A percentile compares a stretch with the other conserved stretches of the same genome.
Conservation (phyloP, 164 flowering plant genomes). For the Dillenia suffruticosa region DNA sequence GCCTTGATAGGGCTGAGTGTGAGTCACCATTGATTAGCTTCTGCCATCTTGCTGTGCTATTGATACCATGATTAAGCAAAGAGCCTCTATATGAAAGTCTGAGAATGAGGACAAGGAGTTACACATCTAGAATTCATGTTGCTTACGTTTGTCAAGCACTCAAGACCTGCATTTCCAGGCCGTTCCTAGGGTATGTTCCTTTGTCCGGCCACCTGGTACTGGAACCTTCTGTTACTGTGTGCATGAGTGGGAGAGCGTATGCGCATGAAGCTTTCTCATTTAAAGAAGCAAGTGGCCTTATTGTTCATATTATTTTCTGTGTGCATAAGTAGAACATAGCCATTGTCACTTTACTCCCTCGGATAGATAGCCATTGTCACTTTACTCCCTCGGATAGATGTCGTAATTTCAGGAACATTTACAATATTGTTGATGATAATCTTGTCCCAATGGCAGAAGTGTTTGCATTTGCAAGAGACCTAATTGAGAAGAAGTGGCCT, state of each 20-base stretch:
- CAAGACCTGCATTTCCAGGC: slow-evolving; percentile 42
- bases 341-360: background rate
- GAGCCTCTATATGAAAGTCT: slow-evolving; percentile 45
- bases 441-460: slow-evolving; percentile 82
- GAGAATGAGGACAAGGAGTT: slow-evolving; percentile 43
- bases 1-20: background rate
- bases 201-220: slow-evolving; percentile 1
- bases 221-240: background rate
- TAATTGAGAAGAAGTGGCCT: slow-evolving; percentile 63
- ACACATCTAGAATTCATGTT: slow-evolving; percentile 86
- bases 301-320: background rate
- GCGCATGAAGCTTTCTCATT: no score
- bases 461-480: slow-evolving; percentile 52
- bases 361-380: background rate
- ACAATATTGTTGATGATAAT: slow-evolving; percentile 82
- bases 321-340: background rate
- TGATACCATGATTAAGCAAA: slow-evolving; percentile 70
- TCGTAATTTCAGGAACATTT: slow-evolving; percentile 46
- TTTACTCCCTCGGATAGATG: background rate
- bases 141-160: slow-evolving; percentile 85
- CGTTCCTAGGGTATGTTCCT: slow-evolving; percentile 39
- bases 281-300: background rate
- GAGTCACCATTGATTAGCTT: background rate
- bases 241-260: background rate
- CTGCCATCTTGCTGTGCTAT: slow-evolving; percentile 54